phyloP scores from a whole-genome alignment of 1,284 basidiomycete species.

The Tilletia horrida region DNA sequence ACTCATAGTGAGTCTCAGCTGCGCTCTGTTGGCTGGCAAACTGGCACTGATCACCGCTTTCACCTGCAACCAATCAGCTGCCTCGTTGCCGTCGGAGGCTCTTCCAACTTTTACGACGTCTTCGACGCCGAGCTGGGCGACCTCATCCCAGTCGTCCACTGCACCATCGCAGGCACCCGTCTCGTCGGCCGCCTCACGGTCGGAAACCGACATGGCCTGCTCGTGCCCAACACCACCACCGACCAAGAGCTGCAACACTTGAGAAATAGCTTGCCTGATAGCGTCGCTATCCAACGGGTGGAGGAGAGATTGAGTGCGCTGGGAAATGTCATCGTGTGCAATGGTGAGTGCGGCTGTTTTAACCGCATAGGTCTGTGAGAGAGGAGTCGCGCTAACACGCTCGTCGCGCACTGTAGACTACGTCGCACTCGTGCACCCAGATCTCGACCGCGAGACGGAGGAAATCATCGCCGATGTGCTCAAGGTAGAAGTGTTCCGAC shows the following conservation, averaged over 20 bases:
- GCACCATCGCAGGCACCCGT: constrained; percentile 89
- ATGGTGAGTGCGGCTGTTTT: constrained; percentile 62
- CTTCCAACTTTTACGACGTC: constrained; percentile 95
- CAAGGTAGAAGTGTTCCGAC: constrained; percentile 97
- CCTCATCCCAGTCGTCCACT: constrained; percentile 93
- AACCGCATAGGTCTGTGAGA: neutral
- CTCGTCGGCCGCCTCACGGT: constrained; percentile 91
- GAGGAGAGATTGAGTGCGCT: constrained; percentile 94
- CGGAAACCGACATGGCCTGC: constrained; percentile 82
- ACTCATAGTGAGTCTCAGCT: constrained; percentile 59
- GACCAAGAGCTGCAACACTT: constrained; percentile 98
- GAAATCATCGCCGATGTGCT: constrained; percentile 99
- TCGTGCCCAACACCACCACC: constrained; percentile 91
- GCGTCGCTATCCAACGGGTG: constrained; percentile 87
- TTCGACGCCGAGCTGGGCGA: constrained; percentile 93
- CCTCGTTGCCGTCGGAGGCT: constrained; percentile 76
- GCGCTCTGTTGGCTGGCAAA: neutral
- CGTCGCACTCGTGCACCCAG: constrained; percentile 62
- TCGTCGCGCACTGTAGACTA: constrained; percentile 32
- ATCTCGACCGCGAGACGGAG: constrained; percentile 96
- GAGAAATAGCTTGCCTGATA: constrained; percentile 88
- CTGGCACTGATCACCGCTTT: too few relatives aligned
- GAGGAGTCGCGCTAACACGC: neutral
- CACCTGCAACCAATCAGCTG: constrained; percentile 24
- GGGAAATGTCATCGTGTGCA: constrained; percentile 97